Evolutionary conservation across 768 basidiomycete species (phyloP), one percentile per base, ranked within the genome.

Genomic region (Podaxis pistillaris): DNA sequence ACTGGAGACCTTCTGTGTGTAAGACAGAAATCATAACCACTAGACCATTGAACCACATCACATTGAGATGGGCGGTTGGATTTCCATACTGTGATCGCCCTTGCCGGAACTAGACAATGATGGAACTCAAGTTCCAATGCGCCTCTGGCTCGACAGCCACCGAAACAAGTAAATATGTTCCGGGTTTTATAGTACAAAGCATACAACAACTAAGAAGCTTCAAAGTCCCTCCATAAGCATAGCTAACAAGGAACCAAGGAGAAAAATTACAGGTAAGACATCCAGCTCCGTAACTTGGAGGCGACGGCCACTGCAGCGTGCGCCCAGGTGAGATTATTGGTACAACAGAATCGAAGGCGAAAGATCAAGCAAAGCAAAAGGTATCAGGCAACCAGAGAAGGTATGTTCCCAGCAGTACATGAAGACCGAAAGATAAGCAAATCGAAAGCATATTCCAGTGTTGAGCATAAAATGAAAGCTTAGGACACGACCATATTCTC

Each of bases 21-120:
- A 68, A 72, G 67, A 68, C 77, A 78, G 76, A 80, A 74, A 79
- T 77, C 77, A 80, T 80, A 80, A 80, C 79, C 79, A 79, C 79
- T 80, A 80, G 77, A 77, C 79, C 76, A 81, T 77, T 78, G 79
- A 55, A 62, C 54, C 53, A 17, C 9, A 6, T 7, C 33, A 33
- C 6, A 9, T 33, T 33, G 33, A 9, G 8, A 3, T 2, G 30
- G 30, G 30, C 30, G 26, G 8, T 33, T 33, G 8, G 1, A 9
- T 8, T 9, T 33, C 33, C 33, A 9, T 33, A 33, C 8, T 33
- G 33, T 33, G 33, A 30, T 33, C 8, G 8, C 33, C 30, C 33
- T 33, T 33, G 33, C 33, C 33, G 33, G 33, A 8, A 33, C 33
- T 33, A 7, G 33, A 33, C 6, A 6, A 9, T 8, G 30, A 30